Evolutionary conservation across 345 rosid species (phyloP).

Genomic region (Iberis pinnata): DNA sequence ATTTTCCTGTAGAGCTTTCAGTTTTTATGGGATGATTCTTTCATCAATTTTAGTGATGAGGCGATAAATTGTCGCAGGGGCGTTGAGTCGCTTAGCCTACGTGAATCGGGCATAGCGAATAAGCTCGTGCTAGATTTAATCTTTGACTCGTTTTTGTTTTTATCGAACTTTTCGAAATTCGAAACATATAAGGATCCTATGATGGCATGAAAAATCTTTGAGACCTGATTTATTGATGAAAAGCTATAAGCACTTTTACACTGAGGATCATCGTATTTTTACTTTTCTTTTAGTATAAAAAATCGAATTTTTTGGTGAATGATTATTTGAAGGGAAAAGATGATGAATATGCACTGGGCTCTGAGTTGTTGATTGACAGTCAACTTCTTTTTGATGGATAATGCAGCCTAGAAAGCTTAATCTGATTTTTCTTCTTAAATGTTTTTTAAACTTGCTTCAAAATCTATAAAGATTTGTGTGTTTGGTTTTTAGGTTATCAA

Average conservation of each 20-base stretch:
- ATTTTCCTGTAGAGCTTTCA: conserved; percentile 9
- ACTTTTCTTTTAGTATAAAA: background rate
- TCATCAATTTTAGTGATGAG: background rate
- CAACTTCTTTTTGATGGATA: conserved; percentile 30
- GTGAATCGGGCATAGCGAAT: conserved; percentile 29
- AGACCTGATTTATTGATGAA: conserved; percentile 34
- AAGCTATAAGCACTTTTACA: conserved; percentile 21
- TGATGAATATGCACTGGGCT: conserved; percentile 39
- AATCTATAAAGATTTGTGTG: too few relatives aligned
- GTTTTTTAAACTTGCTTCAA: too few relatives aligned
- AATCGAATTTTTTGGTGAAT: background rate
- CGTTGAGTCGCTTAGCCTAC: conserved; percentile 30
- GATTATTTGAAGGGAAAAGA: background rate
- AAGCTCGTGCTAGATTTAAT: conserved; percentile 23
- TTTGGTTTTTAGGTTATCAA: too few relatives aligned
- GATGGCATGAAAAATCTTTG: conserved; percentile 34
- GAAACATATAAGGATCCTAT: conserved; percentile 11
- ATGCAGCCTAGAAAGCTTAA: conserved; percentile 34
- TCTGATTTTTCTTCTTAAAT: conserved; percentile 20
- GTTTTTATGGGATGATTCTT: background rate
- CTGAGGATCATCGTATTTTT: conserved; percentile 19
- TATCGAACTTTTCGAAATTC: background rate
- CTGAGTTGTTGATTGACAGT: conserved; percentile 33
- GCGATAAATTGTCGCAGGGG: conserved; percentile 25
- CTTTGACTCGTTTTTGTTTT: background rate